These are phyloP conservation scores for Pisolithus microcarpus DNA, from an alignment of 768 basidiomycete genomes.

Conservation along the genomic window DNA sequence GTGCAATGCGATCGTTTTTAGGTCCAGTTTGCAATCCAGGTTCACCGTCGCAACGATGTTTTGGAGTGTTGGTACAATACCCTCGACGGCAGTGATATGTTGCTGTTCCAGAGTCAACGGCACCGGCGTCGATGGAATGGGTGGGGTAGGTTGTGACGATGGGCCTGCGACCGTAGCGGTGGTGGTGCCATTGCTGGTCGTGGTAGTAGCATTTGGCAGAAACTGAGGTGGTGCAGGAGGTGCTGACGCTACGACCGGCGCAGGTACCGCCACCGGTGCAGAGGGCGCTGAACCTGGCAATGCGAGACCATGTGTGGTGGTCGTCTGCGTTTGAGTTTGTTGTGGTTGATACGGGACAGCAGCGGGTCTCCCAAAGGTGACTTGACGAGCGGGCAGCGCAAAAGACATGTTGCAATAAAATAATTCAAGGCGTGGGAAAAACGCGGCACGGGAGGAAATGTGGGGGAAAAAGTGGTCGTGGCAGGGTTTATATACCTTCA, in stretches of 20 bases:
- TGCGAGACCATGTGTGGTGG: conserved; percentile 49
- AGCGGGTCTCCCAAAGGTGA: conserved; percentile 67
- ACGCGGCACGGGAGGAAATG: conserved; percentile 20
- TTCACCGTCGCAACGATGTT: conserved; percentile 99
- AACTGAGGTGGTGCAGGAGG: conserved; percentile 2
- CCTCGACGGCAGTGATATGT: conserved; percentile 94
- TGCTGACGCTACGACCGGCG: conserved; percentile 18
- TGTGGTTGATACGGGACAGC: conserved; percentile 39
- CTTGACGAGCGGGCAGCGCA: conserved; percentile 69
- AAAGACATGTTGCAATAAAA: conserved; percentile 39
- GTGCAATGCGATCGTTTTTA: conserved; percentile 97
- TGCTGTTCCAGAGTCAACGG: conserved; percentile 85
- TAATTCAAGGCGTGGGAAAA: conserved; percentile 19
- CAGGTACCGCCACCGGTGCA: conserved; percentile 31
- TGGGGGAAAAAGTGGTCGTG: conserved; percentile 5
- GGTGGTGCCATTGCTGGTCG: conserved; percentile 24
- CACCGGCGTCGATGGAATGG: conserved; percentile 60
- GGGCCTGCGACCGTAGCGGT: conserved; percentile 48
- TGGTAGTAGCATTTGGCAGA: conserved; percentile 26
- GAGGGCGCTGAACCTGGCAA: conserved; percentile 29
- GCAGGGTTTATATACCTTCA: conserved; percentile 20
- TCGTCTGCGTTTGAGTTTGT: conserved; percentile 29
- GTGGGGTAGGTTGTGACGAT: conserved; percentile 43
- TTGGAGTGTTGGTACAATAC: conserved; percentile 98
- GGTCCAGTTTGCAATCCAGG: conserved; percentile 89